phyloP scores from a whole-genome alignment of 352 stramenopile species.

The Globisporangium takayamanum region DNA sequence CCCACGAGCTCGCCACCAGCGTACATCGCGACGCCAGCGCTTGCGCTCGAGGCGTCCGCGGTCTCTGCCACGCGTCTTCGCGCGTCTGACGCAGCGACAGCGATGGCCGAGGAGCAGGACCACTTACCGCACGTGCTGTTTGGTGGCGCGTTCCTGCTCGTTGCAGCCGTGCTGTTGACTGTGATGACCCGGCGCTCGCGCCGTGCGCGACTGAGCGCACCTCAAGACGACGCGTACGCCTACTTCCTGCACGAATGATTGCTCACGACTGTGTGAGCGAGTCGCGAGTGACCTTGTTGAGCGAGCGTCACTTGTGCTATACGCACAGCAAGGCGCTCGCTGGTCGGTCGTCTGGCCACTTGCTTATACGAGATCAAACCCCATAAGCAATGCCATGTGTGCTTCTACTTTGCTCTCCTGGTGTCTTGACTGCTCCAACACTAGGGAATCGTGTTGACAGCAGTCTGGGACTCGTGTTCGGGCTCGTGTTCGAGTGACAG shows the following conservation, averaged over 20 bases:
- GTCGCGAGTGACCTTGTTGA: too few species aligned
- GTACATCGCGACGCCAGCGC: neutral
- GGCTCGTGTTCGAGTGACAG: too few species aligned
- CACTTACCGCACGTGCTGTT: slow-evolving; percentile 18
- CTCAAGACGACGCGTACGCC: slow-evolving; percentile 20
- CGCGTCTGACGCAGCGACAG: neutral
- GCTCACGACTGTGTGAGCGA: neutral
- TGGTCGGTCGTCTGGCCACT: too few species aligned
- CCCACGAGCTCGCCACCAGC: neutral
- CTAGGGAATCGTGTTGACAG: too few species aligned
- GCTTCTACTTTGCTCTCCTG: too few species aligned
- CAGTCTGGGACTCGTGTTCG: too few species aligned
- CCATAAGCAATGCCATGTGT: too few species aligned
- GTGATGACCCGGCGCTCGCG: slow-evolving; percentile 19
- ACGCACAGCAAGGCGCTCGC: too few species aligned
- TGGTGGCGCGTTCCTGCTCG: slow-evolving; percentile 21
- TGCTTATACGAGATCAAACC: too few species aligned
- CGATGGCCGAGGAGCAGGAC: neutral
- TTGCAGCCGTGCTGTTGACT: slow-evolving; percentile 16
- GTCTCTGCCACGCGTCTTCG: too few species aligned
- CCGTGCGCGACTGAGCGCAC: neutral
- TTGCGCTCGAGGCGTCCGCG: neutral
- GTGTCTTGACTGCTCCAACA: too few species aligned
- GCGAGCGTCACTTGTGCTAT: too few species aligned
- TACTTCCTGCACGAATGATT: slow-evolving; percentile 26